Base-by-base conservation (phyloP, 140 eudicot genomes). In the Anethum foeniculum region DNA sequence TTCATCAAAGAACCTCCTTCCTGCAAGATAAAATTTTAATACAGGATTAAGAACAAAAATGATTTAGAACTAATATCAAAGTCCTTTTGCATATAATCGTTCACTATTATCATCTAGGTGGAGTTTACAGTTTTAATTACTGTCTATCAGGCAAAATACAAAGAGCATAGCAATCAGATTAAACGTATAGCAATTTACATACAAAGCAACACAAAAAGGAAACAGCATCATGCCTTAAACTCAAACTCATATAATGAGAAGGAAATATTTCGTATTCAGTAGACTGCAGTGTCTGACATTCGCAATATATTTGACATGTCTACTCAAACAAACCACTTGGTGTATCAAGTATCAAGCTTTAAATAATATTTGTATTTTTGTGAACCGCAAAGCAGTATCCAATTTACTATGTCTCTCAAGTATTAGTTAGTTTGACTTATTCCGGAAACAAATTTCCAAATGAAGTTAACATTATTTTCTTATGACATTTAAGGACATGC, bases 1-100 rank as follows among this genome's bases (percentile, higher is more conserved):
- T 85, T 92, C 98, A 77, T 94, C 97, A 83, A 94, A 94, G 71
- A 94, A 94, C 82, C 96, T 86, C 86, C 86, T 88, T 56, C 98
- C 98, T 93, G 91, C 78, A 77, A 71, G 54, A 80, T 32, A 39
- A 77, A 79, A 77, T 71, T n/a, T 77, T 49, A 60, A 30, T 46
- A 21, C 60, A 41, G n/a, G 52, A 60, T 9, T 56, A 38, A 67
- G 9, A 32, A 44, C 49, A 12, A 28, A 21, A 74, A 21, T 43
- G 18, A n/a, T 3, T 16, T 13, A 13, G 23, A 72, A 36, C 77
- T 12, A 39, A 34, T 32, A 51, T 48, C 43, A 44, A 30, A 69
- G 41, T 36, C n/a, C 76, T 19, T 43, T 34, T 62, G 48, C 73
- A 27, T 3, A 46, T 36, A 71, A 34, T n/a, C 71, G 68, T 6